A percentile compares a stretch with the other conserved stretches of the same genome.
phyloP scores from a whole-genome alignment of 2,329 filamentous ascomycete genomes.

The Alternaria angustiovoidea region DNA sequence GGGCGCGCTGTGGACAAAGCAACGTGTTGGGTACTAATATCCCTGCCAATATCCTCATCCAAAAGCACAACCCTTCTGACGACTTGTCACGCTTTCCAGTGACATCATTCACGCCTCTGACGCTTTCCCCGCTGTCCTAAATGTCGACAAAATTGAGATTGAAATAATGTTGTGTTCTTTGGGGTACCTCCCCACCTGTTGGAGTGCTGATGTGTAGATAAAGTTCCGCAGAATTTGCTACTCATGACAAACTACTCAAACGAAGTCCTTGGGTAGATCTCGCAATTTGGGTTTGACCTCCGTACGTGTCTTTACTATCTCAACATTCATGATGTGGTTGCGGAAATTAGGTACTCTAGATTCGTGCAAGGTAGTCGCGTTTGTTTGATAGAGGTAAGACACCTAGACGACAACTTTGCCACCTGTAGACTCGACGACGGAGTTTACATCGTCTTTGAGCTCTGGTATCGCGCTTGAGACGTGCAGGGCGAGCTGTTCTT shows the following conservation, averaged over 20 bases:
- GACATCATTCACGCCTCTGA: background rate
- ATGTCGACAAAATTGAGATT: background rate
- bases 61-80: background rate
- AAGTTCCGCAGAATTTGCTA: background rate
- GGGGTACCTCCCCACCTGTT: background rate
- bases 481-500: slow-evolving; percentile 66
- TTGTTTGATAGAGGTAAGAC: background rate
- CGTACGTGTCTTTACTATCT: background rate
- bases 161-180: background rate
- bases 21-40: slow-evolving; percentile 9
- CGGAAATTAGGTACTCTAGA: background rate
- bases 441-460: slow-evolving; percentile 61
- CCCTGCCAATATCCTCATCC: slow-evolving; percentile 2
- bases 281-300: background rate
- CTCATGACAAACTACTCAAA: background rate
- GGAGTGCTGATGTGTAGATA: background rate
- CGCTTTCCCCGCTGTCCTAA: background rate
- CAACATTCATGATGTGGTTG: background rate
- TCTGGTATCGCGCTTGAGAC: slow-evolving; percentile 67
- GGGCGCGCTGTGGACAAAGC: slow-evolving; percentile 1
- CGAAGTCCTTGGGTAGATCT: background rate
- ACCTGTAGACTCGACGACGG: slow-evolving; percentile 58
- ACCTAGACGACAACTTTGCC: slow-evolving; percentile 38
- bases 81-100: background rate
- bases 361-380: background rate